Evolutionary conservation across 441 rosid species (phyloP).

Genomic region (Populus hybrid): DNA sequence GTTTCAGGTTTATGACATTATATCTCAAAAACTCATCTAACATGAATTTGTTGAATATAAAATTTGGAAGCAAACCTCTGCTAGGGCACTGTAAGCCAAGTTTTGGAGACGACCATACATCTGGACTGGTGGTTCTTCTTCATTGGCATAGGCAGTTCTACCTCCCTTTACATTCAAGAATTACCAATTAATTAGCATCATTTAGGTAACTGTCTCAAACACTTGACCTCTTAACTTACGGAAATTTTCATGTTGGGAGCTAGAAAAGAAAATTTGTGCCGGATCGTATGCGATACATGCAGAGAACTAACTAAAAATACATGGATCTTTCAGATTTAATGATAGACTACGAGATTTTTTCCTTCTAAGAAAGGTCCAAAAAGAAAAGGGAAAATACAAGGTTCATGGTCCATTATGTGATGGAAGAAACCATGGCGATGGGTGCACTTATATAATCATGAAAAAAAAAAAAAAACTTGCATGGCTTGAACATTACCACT

Average conservation of each 20-base stretch:
- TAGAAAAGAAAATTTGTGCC: background rate
- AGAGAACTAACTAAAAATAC: background rate
- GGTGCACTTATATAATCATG: background rate
- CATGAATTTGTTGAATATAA: background rate
- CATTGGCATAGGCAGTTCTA: conserved; percentile 12
- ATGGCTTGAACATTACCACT: background rate
- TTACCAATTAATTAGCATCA: background rate
- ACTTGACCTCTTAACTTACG: background rate
- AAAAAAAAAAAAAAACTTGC: background rate
- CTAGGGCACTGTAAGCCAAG: conserved; percentile 63
- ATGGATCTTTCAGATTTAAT: background rate
- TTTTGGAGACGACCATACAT: conserved; percentile 70
- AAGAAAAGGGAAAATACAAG: background rate
- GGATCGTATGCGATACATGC: background rate
- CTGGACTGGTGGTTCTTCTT: conserved; percentile 45
- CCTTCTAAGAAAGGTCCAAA: background rate
- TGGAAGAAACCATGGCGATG: too few species aligned
- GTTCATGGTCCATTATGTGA: background rate
- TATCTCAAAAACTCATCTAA: background rate
- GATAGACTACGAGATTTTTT: background rate
- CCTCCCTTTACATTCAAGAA: conserved; percentile 31
- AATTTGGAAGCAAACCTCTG: conserved; percentile 49
- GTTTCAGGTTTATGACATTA: conserved; percentile 16
- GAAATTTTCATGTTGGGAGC: background rate
- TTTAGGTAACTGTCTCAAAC: background rate